Evolutionary conservation across 2,329 filamentous ascomycete species (phyloP).

Genomic region (Geosmithia putterillii): DNA sequence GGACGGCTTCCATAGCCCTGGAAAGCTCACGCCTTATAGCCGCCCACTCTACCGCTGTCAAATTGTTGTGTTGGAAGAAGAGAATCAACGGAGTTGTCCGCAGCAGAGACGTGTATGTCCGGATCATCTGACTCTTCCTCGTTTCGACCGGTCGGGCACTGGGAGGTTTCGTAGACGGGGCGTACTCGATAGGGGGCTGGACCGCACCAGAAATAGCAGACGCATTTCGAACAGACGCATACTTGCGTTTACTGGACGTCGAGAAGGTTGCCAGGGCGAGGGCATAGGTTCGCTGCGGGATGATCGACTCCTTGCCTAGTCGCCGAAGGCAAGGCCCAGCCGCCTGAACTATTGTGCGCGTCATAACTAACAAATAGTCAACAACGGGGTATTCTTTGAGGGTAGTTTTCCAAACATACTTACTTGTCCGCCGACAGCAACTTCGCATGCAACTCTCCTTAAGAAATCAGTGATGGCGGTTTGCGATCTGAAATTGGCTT

Average conservation of each 20-base stretch:
- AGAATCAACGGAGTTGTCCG: slow-evolving; percentile 76
- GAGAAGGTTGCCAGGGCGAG: slow-evolving; percentile 12
- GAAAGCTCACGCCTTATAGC: slow-evolving; percentile 29
- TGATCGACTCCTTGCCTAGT: slow-evolving; percentile 7
- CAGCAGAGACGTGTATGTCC: slow-evolving; percentile 79
- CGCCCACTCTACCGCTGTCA: slow-evolving; percentile 53
- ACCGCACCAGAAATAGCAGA: slow-evolving; percentile 4
- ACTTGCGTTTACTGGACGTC: slow-evolving; percentile 10
- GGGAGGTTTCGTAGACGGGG: slow-evolving; percentile 66
- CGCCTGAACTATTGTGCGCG: slow-evolving; percentile 5
- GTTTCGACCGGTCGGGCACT: slow-evolving; percentile 78
- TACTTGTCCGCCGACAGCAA: not conserved
- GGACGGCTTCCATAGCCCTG: slow-evolving; percentile 28
- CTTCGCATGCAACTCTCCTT: not conserved
- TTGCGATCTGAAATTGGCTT: not conserved
- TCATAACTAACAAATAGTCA: slow-evolving; percentile 6
- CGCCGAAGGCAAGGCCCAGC: slow-evolving; percentile 12
- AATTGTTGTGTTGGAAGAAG: slow-evolving; percentile 63
- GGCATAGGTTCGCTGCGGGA: slow-evolving; percentile 7
- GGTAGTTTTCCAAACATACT: not conserved
- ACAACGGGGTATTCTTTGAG: not conserved
- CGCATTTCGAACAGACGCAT: slow-evolving; percentile 8
- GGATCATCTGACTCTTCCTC: slow-evolving; percentile 78
- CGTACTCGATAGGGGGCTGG: slow-evolving; percentile 31
- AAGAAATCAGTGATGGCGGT: not conserved